Conservation (phyloP, 31 red algal genomes). For the Odonthalia washingtoniensis region DNA sequence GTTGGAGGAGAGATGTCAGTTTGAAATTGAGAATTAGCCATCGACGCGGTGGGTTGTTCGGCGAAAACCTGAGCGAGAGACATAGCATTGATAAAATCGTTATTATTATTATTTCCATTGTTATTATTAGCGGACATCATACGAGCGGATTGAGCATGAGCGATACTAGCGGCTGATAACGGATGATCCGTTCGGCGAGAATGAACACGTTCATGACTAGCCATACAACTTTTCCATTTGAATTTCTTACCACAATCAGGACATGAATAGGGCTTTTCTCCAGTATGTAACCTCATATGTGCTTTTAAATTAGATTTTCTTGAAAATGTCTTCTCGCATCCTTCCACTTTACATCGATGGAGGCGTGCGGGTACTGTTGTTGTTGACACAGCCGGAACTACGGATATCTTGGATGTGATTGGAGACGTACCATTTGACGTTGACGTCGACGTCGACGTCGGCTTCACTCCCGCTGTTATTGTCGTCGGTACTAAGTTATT, state of each 20-base stretch:
- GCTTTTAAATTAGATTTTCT: constrained; percentile 75
- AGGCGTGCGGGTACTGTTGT: constrained; percentile 29
- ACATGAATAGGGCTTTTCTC: constrained; percentile 69
- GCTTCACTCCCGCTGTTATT: too few relatives aligned
- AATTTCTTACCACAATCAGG: constrained; percentile 80
- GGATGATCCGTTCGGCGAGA: constrained; percentile 59
- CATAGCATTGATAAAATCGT: background rate
- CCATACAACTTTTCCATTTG: constrained; percentile 90
- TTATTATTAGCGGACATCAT: too few relatives aligned
- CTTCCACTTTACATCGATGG: constrained; percentile 53
- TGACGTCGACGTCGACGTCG: too few relatives aligned
- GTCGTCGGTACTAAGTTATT: too few relatives aligned
- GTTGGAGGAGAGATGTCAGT: background rate
- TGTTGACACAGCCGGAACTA: constrained; percentile 20
- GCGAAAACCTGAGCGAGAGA: background rate
- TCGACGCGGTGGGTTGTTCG: background rate
- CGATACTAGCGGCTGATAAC: constrained; percentile 25
- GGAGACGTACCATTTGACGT: too few relatives aligned
- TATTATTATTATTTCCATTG: background rate
- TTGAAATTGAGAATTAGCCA: background rate
- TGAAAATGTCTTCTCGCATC: constrained; percentile 73
- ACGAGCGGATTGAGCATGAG: too few relatives aligned
- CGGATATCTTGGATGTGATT: too few relatives aligned
- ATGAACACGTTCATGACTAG: constrained; percentile 69
- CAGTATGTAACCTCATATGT: constrained; percentile 89